Percentiles rank a stretch among this genome's conserved stretches.
phyloP scores from a whole-genome alignment of 1,284 basidiomycete genomes.

The Calocybe gambosa region DNA sequence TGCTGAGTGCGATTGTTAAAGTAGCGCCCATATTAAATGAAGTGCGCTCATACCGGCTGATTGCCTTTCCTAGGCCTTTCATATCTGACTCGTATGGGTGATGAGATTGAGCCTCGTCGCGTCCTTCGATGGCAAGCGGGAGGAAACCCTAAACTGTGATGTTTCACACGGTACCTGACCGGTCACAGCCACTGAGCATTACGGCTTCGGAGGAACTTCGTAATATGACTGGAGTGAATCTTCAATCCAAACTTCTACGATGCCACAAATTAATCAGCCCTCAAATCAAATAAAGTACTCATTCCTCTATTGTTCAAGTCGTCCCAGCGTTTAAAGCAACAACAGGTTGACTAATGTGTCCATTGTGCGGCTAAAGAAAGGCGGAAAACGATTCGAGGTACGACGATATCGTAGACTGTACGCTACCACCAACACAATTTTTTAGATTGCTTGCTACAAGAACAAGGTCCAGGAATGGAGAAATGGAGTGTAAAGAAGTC shows the following conservation, averaged over 20 bases:
- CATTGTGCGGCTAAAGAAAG: slow-evolving; percentile 92
- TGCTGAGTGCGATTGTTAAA: slow-evolving; percentile 38
- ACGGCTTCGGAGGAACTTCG: not conserved
- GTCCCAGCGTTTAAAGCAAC: slow-evolving; percentile 8
- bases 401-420: not conserved
- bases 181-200: not conserved
- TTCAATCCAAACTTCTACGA: slow-evolving; percentile 17
- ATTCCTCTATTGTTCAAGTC: slow-evolving; percentile 1
- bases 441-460: slow-evolving; percentile 95
- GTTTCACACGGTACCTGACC: slow-evolving; percentile 8
- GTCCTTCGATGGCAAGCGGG: not conserved
- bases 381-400: slow-evolving; percentile 94
- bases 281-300: slow-evolving; percentile 81
- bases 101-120: not conserved
- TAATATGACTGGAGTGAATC: slow-evolving; percentile 1
- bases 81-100: slow-evolving; percentile 31
- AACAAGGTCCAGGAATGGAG: slow-evolving; percentile 99
- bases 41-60: slow-evolving; percentile 53
- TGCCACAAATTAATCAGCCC: slow-evolving; percentile 69
- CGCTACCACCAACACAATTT: not conserved
- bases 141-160: slow-evolving; percentile 4
- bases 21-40: not conserved
- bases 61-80: slow-evolving; percentile 78
- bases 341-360: slow-evolving; percentile 91
- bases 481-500: slow-evolving; percentile 69